Evolutionary conservation across 2,329 filamentous ascomycete species (phyloP), one percentile per base, ranked within the genome.

Genomic region (Paecilomyces dactylethromorphus): DNA sequence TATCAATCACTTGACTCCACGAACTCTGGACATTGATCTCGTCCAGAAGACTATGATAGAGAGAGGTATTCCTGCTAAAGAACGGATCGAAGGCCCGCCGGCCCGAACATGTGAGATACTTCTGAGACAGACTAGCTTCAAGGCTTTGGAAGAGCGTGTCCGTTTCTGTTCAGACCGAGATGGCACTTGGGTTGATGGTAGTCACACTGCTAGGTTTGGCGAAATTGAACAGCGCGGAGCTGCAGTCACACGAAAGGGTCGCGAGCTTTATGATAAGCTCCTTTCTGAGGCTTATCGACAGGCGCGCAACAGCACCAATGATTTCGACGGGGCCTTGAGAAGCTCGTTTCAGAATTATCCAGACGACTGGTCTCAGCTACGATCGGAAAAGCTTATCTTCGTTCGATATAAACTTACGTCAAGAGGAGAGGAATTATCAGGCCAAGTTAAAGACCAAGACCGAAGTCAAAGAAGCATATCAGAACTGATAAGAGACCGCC

Each of bases 1-100:
- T 61, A 81, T 83, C 63, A 84, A 83, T 60, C 81, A 83, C 57
- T 73, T 84, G 1, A 83, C 81, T 0, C 81, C 81, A 0, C 72
- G 80, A 1, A 80, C 79, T 0, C 68, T 82, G 3, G 76, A 83
- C 57, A 83, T 84, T 26, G 71, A 75, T 10, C 63, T 71, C 0
- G 78, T 75, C 0, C 80, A 83, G 56, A 53, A 62, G 1, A 62
- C 63, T 2, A 84, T 84, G 81, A 54, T 67, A 0, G 58, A 62
- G 0, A 65, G 66, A 1, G 76, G 76, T 0, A 71, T 84, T 57
- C 64, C 72, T 0, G 76, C 73, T 0, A 84, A 84, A 60, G 75
- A 78, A 0, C 69, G 74, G 0, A 81, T 84, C 18, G 82, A 84
- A 59, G 82, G 82, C 0, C 81, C 82, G 0, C 81, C 81, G 0